Base-by-base conservation (phyloP, 2,329 filamentous ascomycete genomes). In the Cladosporium sp. region DNA sequence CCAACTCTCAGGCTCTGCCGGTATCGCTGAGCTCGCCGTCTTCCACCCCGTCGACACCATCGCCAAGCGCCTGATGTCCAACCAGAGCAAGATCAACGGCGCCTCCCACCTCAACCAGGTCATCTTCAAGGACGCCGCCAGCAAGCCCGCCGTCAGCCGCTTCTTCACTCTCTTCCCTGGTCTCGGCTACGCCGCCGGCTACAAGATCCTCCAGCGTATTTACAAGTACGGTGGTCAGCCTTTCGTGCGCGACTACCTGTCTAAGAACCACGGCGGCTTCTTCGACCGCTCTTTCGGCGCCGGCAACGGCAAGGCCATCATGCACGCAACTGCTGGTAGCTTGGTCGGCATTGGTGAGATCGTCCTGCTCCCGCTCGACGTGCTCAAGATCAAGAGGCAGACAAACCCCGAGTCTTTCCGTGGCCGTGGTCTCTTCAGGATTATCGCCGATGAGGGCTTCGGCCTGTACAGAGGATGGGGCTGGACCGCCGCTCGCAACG, bases 221-320 rank as follows among this genome's bases (percentile, higher is more conserved):
- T 99, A 99, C 84, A 99, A 99, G 80, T 99, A 97, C 72, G 94
- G 94, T 66, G 94, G 94, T 52, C 94, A 99, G 80, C 94, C 94
- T 45, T 90, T 97, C 69, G 92, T 90, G 39, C 88, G 93, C 57
- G 94, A 99, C 78, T 97, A 88, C 77, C 84, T 99, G 55, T 83
- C 84, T 55, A 77, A 83, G 72, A 83, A 97, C 81, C 88, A 96
- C 73, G 88, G 90, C 66, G 82, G 84, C 68, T 82, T 87, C 66
- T 99, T 99, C 73, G 93, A 97, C 76, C 79, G 82, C 66, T 85
- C 91, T 11, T 99, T 99, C 71, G 94, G 94, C 72, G 92, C 92
- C 80, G 95, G 96, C 77, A 97, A 91, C 38, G 94, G 94, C 75
- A 97, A 99, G 83, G 93, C 94, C 14, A 92, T 99, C 69, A 89